Evolutionary conservation across 1,284 basidiomycete genomes (phyloP).

Genomic region (Leccinum solheimii): DNA sequence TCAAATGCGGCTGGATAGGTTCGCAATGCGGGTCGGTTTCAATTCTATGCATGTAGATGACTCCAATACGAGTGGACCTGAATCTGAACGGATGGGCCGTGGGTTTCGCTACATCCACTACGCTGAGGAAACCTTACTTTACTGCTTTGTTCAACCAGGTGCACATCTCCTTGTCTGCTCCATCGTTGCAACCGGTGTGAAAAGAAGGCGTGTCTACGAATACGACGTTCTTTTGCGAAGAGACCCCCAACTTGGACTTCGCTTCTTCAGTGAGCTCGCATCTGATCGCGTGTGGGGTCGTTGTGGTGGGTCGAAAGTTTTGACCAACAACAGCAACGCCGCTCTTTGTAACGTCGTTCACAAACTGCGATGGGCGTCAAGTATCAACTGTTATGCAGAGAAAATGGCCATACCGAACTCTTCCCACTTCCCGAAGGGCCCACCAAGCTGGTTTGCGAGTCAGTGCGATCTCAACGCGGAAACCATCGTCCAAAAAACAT

Average conservation of each 20-base stretch:
- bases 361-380: conserved; percentile 13
- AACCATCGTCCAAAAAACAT: not conserved
- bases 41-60: conserved; percentile 20
- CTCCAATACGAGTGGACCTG: conserved; percentile 15
- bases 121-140: conserved; percentile 8
- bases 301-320: not conserved
- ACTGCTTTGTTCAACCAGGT: conserved; percentile 14
- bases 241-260: not conserved
- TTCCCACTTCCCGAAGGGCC: conserved; percentile 24
- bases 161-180: not conserved
- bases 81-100: conserved; percentile 6
- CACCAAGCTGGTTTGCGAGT: conserved; percentile 18
- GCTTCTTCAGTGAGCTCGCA: conserved; percentile 13
- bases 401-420: conserved; percentile 16
- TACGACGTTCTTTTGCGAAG: conserved; percentile 13
- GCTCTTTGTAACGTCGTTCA: conserved; percentile 6
- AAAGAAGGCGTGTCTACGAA: conserved; percentile 27
- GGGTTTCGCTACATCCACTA: not conserved
- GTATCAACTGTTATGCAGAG: not conserved
- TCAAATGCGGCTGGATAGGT: conserved; percentile 12
- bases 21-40: not conserved
- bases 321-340: not conserved
- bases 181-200: conserved; percentile 1
- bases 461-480: not conserved
- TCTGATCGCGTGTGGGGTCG: conserved; percentile 8